Evolutionary conservation across 768 basidiomycete genomes (phyloP), one percentile per base, ranked within the genome.

Genomic region (Suillus sp.): DNA sequence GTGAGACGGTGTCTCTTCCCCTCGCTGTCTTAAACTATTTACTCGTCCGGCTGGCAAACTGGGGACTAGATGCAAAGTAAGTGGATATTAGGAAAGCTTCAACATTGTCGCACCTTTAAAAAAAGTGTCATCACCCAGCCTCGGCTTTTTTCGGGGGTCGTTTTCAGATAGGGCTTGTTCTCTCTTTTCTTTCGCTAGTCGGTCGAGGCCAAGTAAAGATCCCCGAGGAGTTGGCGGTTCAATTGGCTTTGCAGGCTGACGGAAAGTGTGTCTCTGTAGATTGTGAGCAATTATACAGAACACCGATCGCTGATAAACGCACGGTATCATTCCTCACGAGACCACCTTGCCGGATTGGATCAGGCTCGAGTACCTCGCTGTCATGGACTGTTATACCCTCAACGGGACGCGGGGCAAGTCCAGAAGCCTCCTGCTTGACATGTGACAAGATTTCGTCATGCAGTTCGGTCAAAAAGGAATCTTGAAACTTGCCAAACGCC

Each of bases 1-100:
- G 72, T 96, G 92, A 22, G 96, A 96, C 0, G 96, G 96, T 0
- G 96, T 99, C 67, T 97, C 96, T 68, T 91, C 90, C 0, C 88
- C 92, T 64, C 91, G 80, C 64, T 91, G 87, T 6, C 96, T 84
- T 2, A 82, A 71, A 69, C 89, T 86, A n/a, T 79, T 74, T 45
- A 72, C 76, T 53, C 85, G 81, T 35, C 79, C 79, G 16, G 79
- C 78, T 63, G 95, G 96, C 25, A 96, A 74, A 43, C 75, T 83
- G 0, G 96, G 96, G 22, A 98, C 96, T 97, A 63, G 6, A 18
- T 14, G 27, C 10, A 34, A 61, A 68, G 2, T 69, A 40, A 40
- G 34, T 7, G 10, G 1, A n/a, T 30, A 32, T 9, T 1, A 6
- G 38, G 27, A 37, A 22, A 35, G 42, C 0, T 11, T 18, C 7